A percentile compares a stretch with the other conserved stretches of the same genome.
Evolutionary conservation across 1,139 yeast species (phyloP).

Genomic region (Ogataea hybrid): DNA sequence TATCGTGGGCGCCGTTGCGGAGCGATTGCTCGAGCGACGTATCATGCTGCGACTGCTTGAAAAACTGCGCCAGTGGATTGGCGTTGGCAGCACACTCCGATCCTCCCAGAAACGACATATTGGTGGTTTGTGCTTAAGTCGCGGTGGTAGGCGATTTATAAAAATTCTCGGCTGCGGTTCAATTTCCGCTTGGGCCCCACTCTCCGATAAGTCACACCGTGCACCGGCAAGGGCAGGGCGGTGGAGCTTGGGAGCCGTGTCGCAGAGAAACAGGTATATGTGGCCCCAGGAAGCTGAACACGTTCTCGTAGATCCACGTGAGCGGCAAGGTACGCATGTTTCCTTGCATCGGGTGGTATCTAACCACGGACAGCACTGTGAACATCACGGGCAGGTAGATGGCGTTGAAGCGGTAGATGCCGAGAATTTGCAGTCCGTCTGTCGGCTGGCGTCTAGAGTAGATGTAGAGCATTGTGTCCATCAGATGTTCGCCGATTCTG

Average conservation of each 20-base stretch:
- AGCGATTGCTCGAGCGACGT: constrained; percentile 40
- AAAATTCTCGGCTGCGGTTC: constrained; percentile 10
- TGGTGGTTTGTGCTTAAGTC: neutral
- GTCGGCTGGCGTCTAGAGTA: constrained; percentile 47
- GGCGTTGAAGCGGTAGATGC: constrained; percentile 39
- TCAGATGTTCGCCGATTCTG: constrained; percentile 37
- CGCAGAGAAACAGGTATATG: constrained; percentile 39
- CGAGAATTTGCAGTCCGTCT: constrained; percentile 37
- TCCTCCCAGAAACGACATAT: constrained; percentile 64
- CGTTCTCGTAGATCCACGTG: neutral
- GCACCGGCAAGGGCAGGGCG: constrained; percentile 25
- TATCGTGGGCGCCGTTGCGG: constrained; percentile 36
- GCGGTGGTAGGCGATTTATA: constrained; percentile 3
- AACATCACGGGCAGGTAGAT: constrained; percentile 42
- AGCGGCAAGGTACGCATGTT: neutral
- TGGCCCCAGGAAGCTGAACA: constrained; percentile 44
- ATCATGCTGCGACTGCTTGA: constrained; percentile 63
- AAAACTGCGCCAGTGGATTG: constrained; percentile 83
- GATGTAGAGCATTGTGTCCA: constrained; percentile 40
- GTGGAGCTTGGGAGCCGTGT: constrained; percentile 40
- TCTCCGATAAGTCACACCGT: constrained; percentile 2
- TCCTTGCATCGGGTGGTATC: neutral
- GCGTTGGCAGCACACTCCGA: constrained; percentile 81
- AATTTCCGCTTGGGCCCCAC: constrained; percentile 1
- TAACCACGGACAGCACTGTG: constrained; percentile 9